Conservation (phyloP, 2,329 filamentous ascomycete genomes). For the Aspergillus brasiliensis region DNA sequence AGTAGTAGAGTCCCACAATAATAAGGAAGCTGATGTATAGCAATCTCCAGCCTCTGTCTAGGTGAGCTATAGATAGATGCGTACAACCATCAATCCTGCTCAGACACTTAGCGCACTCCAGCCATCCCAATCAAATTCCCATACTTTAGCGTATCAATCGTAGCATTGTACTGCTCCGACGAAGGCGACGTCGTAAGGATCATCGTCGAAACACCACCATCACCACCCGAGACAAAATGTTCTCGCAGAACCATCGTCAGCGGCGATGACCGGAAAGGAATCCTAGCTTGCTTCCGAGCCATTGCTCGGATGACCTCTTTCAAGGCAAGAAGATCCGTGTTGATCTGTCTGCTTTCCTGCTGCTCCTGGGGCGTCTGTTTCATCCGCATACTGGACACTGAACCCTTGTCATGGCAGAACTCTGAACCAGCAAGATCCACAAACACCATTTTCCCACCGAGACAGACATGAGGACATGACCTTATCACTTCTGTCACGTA, state of each 20-base stretch:
- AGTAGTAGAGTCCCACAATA: too few relatives aligned
- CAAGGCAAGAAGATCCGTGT: constrained; percentile 48
- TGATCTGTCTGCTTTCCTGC: constrained; percentile 49
- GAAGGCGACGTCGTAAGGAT: constrained; percentile 46
- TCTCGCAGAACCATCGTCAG: constrained; percentile 49
- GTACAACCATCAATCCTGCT: too few relatives aligned
- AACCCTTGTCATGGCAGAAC: constrained; percentile 38
- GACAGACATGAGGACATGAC: constrained; percentile 26
- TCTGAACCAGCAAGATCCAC: constrained; percentile 51
- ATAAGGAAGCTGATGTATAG: too few relatives aligned
- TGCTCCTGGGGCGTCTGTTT: constrained; percentile 43
- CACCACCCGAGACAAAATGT: constrained; percentile 33
- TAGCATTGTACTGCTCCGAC: constrained; percentile 40
- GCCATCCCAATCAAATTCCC: constrained; percentile 43
- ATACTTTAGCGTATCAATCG: constrained; percentile 49
- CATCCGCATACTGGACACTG: background rate
- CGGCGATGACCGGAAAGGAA: constrained; percentile 47
- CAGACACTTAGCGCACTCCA: background rate
- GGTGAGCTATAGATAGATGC: too few relatives aligned
- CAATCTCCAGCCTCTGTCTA: too few relatives aligned
- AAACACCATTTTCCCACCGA: constrained; percentile 49
- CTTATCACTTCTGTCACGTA: constrained; percentile 28
- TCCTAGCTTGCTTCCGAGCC: constrained; percentile 34
- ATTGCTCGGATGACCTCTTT: constrained; percentile 52
- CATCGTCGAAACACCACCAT: constrained; percentile 34